Base-by-base conservation (phyloP, 495 filamentous ascomycete genomes). In the Aspergillus heteromorphus region DNA sequence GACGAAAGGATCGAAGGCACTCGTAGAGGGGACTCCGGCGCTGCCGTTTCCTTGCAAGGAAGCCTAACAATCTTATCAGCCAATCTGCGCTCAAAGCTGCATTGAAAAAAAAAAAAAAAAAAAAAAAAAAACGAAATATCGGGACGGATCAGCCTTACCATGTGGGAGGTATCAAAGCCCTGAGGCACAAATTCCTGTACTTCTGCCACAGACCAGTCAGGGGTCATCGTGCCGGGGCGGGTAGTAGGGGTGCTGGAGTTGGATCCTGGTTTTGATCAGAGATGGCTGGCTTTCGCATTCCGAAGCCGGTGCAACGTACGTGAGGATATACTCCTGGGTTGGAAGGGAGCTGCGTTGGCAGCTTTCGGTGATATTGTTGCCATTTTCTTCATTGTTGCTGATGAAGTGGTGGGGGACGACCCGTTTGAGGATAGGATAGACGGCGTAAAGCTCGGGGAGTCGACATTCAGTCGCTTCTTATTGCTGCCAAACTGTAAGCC, bases 391-490 rank as follows among this genome's bases (percentile, higher is more conserved):
- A 71, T 40, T 9, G 53, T 61, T 14, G 61, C 62, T 16, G 69
- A 61, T 7, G 78, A 56, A 10, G 70, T 64, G 57, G 61, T 60
- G 10, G 61, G 58, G 18, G 61, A 64, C 1, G 73, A 64, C 51
- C 79, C 71, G 68, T 79, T 70, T 34, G 73, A 72, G 31, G 77
- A 74, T 14, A 84, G 64, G 45, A 79, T 64, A 14, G 84, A 79
- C 18, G 93, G 95, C 1, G 91, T 96, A 60, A 98, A 98, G 40
- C 92, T 87, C 13, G 95, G 93, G 11, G 93, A 97, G 58, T 97
- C 93, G 61, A 95, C 92, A 68, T 96, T 97, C 61, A 98, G 83
- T 13, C 85, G 76, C 74, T 92, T 91, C 74, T 87, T 93, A 53
- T 78, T 70, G 56, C 75, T 77, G 59, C 66, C 48, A 54, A 31